Evolutionary conservation across 306 rosid genomes (phyloP).

Genomic region (Spatholobus suberectus): DNA sequence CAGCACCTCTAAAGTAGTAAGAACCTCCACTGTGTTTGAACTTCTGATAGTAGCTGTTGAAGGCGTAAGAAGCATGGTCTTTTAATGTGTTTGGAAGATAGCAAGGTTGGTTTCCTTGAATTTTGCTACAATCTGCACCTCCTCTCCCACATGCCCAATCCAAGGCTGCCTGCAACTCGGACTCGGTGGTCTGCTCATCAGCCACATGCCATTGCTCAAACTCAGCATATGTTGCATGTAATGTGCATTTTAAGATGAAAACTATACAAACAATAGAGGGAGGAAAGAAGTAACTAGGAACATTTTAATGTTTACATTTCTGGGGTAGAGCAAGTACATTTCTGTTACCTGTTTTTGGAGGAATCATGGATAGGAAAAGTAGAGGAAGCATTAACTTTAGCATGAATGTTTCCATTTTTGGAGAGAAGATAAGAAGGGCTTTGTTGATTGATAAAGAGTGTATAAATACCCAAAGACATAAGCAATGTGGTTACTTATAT

Average conservation of each 20-base stretch:
- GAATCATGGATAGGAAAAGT: slow-evolving; percentile 54
- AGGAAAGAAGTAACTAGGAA: not conserved
- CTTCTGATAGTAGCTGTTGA: slow-evolving; percentile 74
- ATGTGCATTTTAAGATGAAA: not conserved
- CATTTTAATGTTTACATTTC: not conserved
- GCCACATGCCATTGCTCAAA: slow-evolving; percentile 83
- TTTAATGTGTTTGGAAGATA: slow-evolving; percentile 68
- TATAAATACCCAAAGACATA: not conserved
- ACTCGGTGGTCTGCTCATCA: slow-evolving; percentile 71
- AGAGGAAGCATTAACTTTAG: slow-evolving; percentile 48
- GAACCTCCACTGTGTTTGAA: slow-evolving; percentile 72
- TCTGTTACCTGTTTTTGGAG: slow-evolving; percentile 59
- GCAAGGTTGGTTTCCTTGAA: slow-evolving; percentile 70
- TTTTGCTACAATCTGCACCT: slow-evolving; percentile 77
- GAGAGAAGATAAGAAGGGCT: slow-evolving; percentile 39
- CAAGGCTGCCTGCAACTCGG: slow-evolving; percentile 72
- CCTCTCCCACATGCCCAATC: slow-evolving; percentile 88
- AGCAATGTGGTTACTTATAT: not conserved
- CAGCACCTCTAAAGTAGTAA: slow-evolving; percentile 77
- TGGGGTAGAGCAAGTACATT: not conserved
- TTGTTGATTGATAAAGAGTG: slow-evolving; percentile 25
- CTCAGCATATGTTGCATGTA: slow-evolving; percentile 49
- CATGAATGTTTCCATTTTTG: slow-evolving; percentile 51
- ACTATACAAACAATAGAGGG: not conserved
- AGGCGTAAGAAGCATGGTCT: slow-evolving; percentile 85